Evolutionary conservation across 23 red algal species (phyloP), one percentile per base, ranked within the genome.

Genomic region (Gracilaria gracilis): DNA sequence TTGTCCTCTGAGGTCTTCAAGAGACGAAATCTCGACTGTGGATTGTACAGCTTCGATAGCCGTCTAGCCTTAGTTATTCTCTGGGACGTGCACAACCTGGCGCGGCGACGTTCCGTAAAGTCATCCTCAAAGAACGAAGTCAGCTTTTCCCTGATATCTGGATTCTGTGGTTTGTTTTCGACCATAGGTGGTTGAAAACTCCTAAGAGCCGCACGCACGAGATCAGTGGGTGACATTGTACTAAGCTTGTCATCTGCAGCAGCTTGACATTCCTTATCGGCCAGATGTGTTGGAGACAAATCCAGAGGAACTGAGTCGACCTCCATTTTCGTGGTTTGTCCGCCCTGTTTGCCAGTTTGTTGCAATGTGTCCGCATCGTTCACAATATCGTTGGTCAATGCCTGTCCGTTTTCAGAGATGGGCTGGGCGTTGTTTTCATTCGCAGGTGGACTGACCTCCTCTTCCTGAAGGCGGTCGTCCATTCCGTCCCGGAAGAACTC

Each of bases 401-500:
- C 57, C 21, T 64, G 49, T 65, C 19, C 46, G 20, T 80, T 67
- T 29, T 48, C 65, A 51, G 34, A 47, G 17, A 4, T n/a, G 7
- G 74, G 55, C 29, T 47, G 71, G 23, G 21, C 21, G 12, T 31
- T 40, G 23, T 66, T 74, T 0, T 80, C 87, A 24, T 70, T 23
- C 20, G 47, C 57, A 20, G 7, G 11, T 21, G 40, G 20, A 12
- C 6, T 20, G 24, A 49, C 79, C 42, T 66, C 75, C 12, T 53
- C 74, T 24, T 75, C 76, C 77, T 19, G 87, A 33, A 90, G 35
- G 34, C 87, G 73, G 0, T 81, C 76, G 36, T 90, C 87, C 16
- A 90, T 42, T 48, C 76, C 64, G 29, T 90, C 57, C 27, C 38
- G 73, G 59, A 90, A 90, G 46, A 90, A 90, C 40, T 90, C 75